Evolutionary conservation across 106 monocot species (phyloP).

Genomic region (Gastrodia elata): DNA sequence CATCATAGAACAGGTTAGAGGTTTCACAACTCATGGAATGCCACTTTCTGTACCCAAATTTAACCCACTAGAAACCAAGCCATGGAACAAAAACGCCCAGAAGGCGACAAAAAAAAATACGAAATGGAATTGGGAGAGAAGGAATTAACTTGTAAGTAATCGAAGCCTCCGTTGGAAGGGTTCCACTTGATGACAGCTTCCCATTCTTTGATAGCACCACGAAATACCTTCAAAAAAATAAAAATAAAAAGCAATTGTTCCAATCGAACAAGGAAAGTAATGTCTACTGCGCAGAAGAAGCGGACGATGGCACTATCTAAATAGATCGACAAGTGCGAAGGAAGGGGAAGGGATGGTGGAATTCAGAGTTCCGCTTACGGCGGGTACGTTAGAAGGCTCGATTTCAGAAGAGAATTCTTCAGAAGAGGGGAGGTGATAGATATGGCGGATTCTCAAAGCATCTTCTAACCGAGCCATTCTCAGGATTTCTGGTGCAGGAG

Average conservation of each 20-base stretch:
- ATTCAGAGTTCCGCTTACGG: conserved; percentile 17
- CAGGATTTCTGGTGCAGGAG: not conserved
- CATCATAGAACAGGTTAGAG: too few relatives aligned
- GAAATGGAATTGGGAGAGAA: not conserved
- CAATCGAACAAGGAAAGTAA: not conserved
- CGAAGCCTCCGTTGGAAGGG: conserved; percentile 64
- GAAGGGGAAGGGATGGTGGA: not conserved
- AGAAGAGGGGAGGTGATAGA: conserved; percentile 23
- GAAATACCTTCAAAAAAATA: conserved; percentile 39
- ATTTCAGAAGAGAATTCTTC: conserved; percentile 43
- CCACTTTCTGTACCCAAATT: not conserved
- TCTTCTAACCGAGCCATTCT: conserved; percentile 18
- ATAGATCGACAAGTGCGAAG: not conserved
- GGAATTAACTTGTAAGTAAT: conserved; percentile 51
- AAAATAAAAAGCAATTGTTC: not conserved
- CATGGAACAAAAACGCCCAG: not conserved
- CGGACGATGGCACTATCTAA: not conserved
- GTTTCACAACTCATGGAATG: too few relatives aligned
- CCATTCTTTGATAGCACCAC: conserved; percentile 63
- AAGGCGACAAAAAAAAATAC: not conserved
- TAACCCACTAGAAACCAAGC: not conserved
- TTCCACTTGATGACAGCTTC: conserved; percentile 46
- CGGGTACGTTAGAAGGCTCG: conserved; percentile 49
- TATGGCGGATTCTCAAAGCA: conserved; percentile 17
- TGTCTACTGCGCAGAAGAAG: not conserved